Evolutionary conservation across 441 rosid genomes (phyloP), one percentile per base, ranked within the genome.

Genomic region (Rhodomyrtus psidioides): DNA sequence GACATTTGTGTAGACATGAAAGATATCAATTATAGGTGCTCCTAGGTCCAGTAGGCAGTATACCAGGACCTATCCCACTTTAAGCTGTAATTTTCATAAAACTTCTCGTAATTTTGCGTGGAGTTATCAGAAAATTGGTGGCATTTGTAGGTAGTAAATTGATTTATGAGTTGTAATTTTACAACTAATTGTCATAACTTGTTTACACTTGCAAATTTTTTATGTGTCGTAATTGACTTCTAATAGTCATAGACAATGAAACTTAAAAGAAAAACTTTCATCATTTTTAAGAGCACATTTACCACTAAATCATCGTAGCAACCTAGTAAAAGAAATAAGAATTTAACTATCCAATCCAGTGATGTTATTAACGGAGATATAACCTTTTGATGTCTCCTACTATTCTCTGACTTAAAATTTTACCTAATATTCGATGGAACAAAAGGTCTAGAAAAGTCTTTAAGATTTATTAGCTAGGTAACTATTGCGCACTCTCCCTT

Each of bases 211-310:
- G 0, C 16, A 16, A 60, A 60, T 16, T 60, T 0, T 28, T 4
- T 10, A 10, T 28, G 12, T 12, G 23, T 16, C 0, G 0, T 60
- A 28, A 7, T 60, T 60, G 28, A 28, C 0, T 0, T 7, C 0
- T 28, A 60, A n/a, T n/a, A n/a, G 12, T 6, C 23, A 28, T 1
- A 0, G 0, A 60, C 6, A 28, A 60, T 60, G 3, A 16, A 60
- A 7, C 21, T 8, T 2, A 27, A 14, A 59, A 27, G 19, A 59
- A 59, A 58, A n/a, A 14, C 2, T 27, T 6, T 13, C 14, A 3
- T 1, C 3, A 4, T 59, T 15, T 60, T 23, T 4, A 58, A 12
- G 30, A 26, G 17, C 30, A 58, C 30, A 58, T n/a, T 58, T 57
- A 12, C 16, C 60, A 59, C 74, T 6, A n/a, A 21, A n/a, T 13